Percentiles rank a stretch among this genome's conserved stretches.
Evolutionary conservation across 495 filamentous ascomycete genomes (phyloP).

Genomic region (Penicillium arizonense): DNA sequence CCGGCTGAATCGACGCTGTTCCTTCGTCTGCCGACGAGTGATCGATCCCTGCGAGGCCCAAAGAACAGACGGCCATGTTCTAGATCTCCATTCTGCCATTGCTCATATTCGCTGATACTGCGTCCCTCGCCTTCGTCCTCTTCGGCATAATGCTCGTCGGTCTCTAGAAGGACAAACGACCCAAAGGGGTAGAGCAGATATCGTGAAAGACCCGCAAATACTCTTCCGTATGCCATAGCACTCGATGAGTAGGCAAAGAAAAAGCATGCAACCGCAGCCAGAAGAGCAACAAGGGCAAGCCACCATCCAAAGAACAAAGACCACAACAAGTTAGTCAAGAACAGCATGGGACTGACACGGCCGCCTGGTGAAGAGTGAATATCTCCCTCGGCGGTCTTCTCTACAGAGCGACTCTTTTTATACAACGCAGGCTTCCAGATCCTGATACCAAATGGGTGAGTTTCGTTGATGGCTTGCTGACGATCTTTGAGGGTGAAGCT

Average conservation of each 20-base stretch:
- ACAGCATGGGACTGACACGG: slow-evolving; percentile 76
- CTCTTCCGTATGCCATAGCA: slow-evolving; percentile 80
- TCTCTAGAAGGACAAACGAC: slow-evolving; percentile 87
- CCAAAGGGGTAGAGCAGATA: slow-evolving; percentile 97
- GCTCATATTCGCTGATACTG: slow-evolving; percentile 98
- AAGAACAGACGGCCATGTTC: slow-evolving; percentile 97
- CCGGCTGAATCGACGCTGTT: slow-evolving; percentile 84
- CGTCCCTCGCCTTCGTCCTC: slow-evolving; percentile 99
- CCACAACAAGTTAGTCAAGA: slow-evolving; percentile 87
- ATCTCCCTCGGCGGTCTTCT: slow-evolving; percentile 93
- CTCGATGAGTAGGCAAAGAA: slow-evolving; percentile 75
- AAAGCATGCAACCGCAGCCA: slow-evolving; percentile 75
- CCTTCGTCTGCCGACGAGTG: slow-evolving; percentile 84
- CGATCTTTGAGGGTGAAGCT: slow-evolving; percentile 83
- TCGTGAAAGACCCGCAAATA: slow-evolving; percentile 77
- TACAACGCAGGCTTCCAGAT: slow-evolving; percentile 99
- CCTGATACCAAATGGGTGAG: slow-evolving; percentile 96
- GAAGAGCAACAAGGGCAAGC: slow-evolving; percentile 74
- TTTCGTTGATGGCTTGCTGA: slow-evolving; percentile 97
- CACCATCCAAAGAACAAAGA: slow-evolving; percentile 95
- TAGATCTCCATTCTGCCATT: slow-evolving; percentile 96
- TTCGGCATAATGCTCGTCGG: slow-evolving; percentile 90
- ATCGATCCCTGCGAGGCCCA: slow-evolving; percentile 74
- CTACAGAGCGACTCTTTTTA: slow-evolving; percentile 95
- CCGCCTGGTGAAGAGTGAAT: slow-evolving; percentile 95